Evolutionary conservation across 2,329 filamentous ascomycete species (phyloP).

Genomic region (Penicillium sp.): DNA sequence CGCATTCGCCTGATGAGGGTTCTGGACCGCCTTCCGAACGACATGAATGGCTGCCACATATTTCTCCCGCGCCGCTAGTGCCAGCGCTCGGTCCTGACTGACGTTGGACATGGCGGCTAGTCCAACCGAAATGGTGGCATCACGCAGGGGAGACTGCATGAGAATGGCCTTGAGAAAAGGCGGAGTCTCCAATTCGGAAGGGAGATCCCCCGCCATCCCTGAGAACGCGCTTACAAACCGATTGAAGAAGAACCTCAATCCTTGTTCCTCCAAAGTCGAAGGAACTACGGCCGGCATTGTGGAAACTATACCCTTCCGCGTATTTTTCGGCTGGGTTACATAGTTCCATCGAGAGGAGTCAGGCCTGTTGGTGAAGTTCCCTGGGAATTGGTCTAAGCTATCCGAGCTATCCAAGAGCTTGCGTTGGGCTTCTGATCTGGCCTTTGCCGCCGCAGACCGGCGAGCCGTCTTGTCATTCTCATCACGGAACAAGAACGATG

Average conservation of each 20-base stretch:
- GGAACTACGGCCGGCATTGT: slow-evolving; percentile 12
- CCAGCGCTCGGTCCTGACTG: slow-evolving; percentile 22
- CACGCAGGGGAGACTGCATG: slow-evolving; percentile 19
- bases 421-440: slow-evolving; percentile 23
- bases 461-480: slow-evolving; percentile 34
- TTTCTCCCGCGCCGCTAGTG: slow-evolving; percentile 25
- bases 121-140: slow-evolving; percentile 31
- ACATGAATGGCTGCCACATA: slow-evolving; percentile 25
- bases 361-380: neutral
- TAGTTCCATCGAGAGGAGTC: neutral
- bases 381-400: slow-evolving; percentile 2
- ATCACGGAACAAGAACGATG: slow-evolving; percentile 34
- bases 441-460: slow-evolving; percentile 27
- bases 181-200: neutral
- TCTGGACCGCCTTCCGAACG: slow-evolving; percentile 23
- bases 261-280: slow-evolving; percentile 25
- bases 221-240: slow-evolving; percentile 25
- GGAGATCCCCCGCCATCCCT: neutral
- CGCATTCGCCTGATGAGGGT: slow-evolving; percentile 19
- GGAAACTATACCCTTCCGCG: slow-evolving; percentile 3
- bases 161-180: slow-evolving; percentile 13
- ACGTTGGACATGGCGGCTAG: slow-evolving; percentile 33
- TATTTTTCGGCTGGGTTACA: slow-evolving; percentile 3
- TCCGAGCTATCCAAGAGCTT: slow-evolving; percentile 11
- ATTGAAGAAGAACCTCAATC: slow-evolving; percentile 30